Conservation (phyloP, 257 asterid genomes). For the Ophiorrhiza pumila region DNA sequence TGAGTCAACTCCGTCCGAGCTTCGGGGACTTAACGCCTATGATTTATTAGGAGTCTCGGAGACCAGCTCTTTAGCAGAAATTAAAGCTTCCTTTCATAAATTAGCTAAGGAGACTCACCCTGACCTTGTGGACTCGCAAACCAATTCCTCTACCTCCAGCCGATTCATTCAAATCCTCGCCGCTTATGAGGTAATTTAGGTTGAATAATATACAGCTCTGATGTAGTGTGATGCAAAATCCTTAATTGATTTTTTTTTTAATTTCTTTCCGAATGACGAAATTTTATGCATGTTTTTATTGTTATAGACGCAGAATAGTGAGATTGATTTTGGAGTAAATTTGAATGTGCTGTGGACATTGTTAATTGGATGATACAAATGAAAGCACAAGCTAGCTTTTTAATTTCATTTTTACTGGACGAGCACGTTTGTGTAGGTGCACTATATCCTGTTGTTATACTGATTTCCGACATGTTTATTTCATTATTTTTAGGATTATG, state of each 20-base stretch:
- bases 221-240: too few relatives aligned
- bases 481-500: neutral
- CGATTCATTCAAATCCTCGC: conserved; percentile 76
- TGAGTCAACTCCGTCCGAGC: conserved; percentile 51
- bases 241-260: neutral
- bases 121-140: conserved; percentile 51
- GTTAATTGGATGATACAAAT: neutral
- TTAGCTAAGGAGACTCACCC: conserved; percentile 96
- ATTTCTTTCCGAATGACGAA: neutral
- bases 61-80: conserved; percentile 65
- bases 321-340: neutral
- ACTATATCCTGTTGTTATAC: too few relatives aligned
- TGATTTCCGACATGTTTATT: too few relatives aligned
- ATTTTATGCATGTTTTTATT: neutral
- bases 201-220: neutral
- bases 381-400: neutral
- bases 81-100: conserved; percentile 69
- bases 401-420: too few relatives aligned
- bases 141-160: conserved; percentile 42
- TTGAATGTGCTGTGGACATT: neutral
- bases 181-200: conserved; percentile 71
- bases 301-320: neutral
- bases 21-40: conserved; percentile 67
- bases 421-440: too few relatives aligned
- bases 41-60: conserved; percentile 69